Conservation (phyloP, 495 filamentous ascomycete species). For the Hyaloscypha finlandica region DNA sequence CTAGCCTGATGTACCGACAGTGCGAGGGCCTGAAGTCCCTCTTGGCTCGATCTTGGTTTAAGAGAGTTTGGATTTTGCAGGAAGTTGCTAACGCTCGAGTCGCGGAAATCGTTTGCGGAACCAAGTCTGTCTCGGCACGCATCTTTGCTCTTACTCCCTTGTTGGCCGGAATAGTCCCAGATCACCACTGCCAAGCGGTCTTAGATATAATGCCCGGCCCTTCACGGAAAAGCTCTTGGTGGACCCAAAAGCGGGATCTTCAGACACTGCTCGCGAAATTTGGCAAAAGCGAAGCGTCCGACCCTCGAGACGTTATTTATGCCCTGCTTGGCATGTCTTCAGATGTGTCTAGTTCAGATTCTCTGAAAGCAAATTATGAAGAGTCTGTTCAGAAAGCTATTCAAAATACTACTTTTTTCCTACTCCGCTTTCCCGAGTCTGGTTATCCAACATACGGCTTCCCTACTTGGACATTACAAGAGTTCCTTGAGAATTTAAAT, state of each 20-base stretch:
- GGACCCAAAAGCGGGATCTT: constrained; percentile 31
- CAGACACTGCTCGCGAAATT: constrained; percentile 36
- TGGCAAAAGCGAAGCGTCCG: constrained; percentile 30
- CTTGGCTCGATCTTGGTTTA: constrained; percentile 31
- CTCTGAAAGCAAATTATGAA: constrained; percentile 28
- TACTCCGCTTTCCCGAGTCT: not conserved
- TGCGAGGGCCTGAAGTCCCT: too few relatives aligned
- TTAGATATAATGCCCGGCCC: constrained; percentile 37
- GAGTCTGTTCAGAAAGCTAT: constrained; percentile 24
- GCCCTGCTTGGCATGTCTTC: constrained; percentile 24
- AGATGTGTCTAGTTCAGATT: constrained; percentile 24
- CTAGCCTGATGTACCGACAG: too few relatives aligned
- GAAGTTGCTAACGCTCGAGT: constrained; percentile 32
- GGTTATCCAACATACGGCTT: not conserved
- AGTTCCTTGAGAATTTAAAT: constrained; percentile 10
- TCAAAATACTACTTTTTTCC: constrained; percentile 18
- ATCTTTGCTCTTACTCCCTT: constrained; percentile 33
- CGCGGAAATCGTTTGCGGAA: constrained; percentile 34
- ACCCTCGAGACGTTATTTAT: constrained; percentile 34
- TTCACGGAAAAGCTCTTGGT: constrained; percentile 34
- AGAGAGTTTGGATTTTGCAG: constrained; percentile 37
- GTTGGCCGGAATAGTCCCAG: constrained; percentile 16
- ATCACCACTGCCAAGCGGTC: constrained; percentile 33
- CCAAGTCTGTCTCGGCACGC: constrained; percentile 24
- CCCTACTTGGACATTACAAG: not conserved